Conservation (phyloP, 257 asterid species). For the Fraxinus cuspidata region DNA sequence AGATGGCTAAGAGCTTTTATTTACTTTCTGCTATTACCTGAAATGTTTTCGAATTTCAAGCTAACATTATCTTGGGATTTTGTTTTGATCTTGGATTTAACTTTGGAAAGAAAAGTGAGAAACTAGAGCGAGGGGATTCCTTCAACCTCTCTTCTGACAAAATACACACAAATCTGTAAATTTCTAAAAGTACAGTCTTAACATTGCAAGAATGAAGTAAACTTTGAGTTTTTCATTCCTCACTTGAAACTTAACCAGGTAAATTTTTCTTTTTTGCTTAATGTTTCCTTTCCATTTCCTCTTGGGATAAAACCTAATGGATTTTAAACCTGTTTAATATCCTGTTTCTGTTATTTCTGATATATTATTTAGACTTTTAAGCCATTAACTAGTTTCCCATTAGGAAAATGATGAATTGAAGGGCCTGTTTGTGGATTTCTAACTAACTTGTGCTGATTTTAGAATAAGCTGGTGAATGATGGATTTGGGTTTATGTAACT, state of each 20-base stretch:
- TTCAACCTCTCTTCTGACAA: constrained; percentile 1
- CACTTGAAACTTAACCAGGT: neutral
- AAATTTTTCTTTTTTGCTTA: neutral
- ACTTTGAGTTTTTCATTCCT: neutral
- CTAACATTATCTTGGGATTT: neutral
- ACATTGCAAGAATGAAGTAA: neutral
- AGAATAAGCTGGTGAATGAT: neutral
- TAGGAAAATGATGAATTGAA: neutral
- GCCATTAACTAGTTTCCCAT: neutral
- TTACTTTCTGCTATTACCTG: neutral
- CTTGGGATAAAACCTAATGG: neutral
- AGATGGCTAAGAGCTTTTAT: neutral
- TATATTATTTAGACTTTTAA: neutral
- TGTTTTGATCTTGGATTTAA: neutral
- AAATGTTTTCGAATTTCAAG: neutral
- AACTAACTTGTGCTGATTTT: neutral
- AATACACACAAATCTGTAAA: neutral
- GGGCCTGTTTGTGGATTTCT: neutral
- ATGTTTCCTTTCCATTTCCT: neutral
- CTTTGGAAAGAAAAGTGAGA: neutral
- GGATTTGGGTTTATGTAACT: neutral
- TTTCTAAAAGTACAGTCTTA: neutral
- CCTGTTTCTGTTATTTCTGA: neutral
- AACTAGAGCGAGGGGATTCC: neutral
- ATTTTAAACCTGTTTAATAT: neutral